A percentile compares a stretch with the other conserved stretches of the same genome.
Conservation (phyloP, 306 rosid species). For the Glycine soja region DNA sequence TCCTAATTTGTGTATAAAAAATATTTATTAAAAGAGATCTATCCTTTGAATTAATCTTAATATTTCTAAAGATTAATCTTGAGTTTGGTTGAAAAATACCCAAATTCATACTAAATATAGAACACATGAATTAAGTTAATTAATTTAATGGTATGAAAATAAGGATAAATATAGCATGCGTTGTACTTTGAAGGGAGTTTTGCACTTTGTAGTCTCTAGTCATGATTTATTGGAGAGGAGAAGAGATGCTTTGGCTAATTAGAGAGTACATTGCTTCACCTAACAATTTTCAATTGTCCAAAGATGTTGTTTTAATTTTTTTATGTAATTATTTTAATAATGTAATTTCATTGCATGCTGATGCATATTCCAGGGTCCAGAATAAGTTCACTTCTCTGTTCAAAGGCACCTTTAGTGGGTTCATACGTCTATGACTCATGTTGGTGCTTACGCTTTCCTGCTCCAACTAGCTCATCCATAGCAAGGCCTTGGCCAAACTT, state of each 20-base stretch:
- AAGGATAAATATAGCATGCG: constrained; percentile 29
- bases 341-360: neutral
- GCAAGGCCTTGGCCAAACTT: constrained; percentile 44
- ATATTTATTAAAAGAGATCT: too few relatives aligned
- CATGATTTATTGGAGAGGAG: constrained; percentile 37
- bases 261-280: constrained; percentile 48
- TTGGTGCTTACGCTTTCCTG: constrained; percentile 44
- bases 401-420: too few relatives aligned
- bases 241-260: constrained; percentile 64
- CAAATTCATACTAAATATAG: too few relatives aligned
- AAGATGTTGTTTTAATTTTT: neutral
- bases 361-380: constrained; percentile 55
- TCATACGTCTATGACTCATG: too few relatives aligned
- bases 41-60: too few relatives aligned
- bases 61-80: too few relatives aligned
- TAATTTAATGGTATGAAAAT: neutral
- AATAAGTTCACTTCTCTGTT: constrained; percentile 52
- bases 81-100: too few relatives aligned
- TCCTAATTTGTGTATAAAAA: too few relatives aligned
- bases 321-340: neutral
- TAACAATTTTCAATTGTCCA: neutral
- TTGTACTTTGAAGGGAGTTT: neutral
- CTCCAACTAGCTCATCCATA: too few relatives aligned
- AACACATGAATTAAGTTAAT: too few relatives aligned
- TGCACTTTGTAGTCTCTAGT: neutral